Base-by-base conservation (phyloP, 2,329 filamentous ascomycete species). In the Neofusicoccum kwambonambiense region DNA sequence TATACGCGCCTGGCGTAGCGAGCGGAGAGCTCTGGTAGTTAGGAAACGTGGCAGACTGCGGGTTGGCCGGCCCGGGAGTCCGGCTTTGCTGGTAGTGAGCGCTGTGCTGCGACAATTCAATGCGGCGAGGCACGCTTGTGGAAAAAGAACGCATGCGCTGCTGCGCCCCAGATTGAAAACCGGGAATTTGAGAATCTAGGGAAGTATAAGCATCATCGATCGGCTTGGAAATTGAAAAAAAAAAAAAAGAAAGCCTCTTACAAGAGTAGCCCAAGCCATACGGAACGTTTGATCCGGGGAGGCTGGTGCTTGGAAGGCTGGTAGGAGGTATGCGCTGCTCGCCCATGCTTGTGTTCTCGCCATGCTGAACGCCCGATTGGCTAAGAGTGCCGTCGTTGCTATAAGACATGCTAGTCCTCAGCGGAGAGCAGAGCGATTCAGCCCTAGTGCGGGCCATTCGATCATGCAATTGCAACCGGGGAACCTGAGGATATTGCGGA, bases 371-470 rank as follows among this genome's bases (percentile, higher is more conserved):
- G 17, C 8, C 45, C 12, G 54, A 61, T n/a, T 60, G 63, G 47
- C 54, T 58, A 7, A 58, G 44, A 9, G 52, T 65, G 31, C 63
- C 54, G 44, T 58, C 73, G 45, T 72, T 69, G 27, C 70, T 76
- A 67, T 82, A 82, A 39, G 79, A 81, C 73, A 82, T 79, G 72
- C 79, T 82, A 7, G 79, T 77, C 62, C 80, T 73, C 13, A 83
- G 71, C 2, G 80, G 79, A 12, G 80, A 81, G 37, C 76, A 76
- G 3, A 80, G 71, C 4, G 78, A 75, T 66, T 82, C 81, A 37
- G 77, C 78, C 37, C 77, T 72, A 22, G 74, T 75, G 57, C 80
- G 74, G 27, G 81, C 73, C 41, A 79, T 74, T 66, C 82, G 80
- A 62, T 74, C 73, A 56, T 81, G 79, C 4, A 80, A 70, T 7